Evolutionary conservation across 2,329 filamentous ascomycete species (phyloP).

Genomic region (Coniochaeta sp.): DNA sequence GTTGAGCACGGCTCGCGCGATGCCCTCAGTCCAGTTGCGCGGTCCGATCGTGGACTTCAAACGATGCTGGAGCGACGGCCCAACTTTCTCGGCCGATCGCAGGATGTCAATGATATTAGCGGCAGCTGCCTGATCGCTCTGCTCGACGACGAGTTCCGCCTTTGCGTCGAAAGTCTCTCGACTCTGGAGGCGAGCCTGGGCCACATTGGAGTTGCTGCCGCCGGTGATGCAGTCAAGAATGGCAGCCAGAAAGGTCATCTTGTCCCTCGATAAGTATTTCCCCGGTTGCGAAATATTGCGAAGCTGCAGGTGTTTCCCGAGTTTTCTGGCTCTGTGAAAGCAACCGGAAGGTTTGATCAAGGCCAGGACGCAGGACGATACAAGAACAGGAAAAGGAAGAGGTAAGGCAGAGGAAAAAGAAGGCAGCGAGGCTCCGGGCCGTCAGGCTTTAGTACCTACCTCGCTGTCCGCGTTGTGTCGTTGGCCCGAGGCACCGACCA

Average conservation of each 20-base stretch:
- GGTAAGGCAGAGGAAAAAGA: too few relatives aligned
- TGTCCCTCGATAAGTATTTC: neutral
- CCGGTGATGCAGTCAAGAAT: neutral
- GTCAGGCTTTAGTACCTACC: neutral
- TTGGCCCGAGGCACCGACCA: neutral
- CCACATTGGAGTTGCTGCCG: neutral
- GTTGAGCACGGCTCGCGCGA: constrained; percentile 12
- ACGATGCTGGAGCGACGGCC: constrained; percentile 5
- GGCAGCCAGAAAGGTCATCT: neutral
- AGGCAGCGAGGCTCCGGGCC: neutral
- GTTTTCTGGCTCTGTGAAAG: neutral
- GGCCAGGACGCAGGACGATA: too few relatives aligned
- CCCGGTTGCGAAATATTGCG: neutral
- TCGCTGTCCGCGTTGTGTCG: neutral
- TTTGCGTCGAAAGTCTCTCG: neutral
- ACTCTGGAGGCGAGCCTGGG: neutral
- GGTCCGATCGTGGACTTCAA: constrained; percentile 6
- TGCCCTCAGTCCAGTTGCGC: constrained; percentile 9
- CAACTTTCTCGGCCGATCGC: neutral
- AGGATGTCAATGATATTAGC: neutral
- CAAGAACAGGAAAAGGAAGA: too few relatives aligned
- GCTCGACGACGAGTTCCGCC: too few relatives aligned
- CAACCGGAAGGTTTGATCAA: too few relatives aligned
- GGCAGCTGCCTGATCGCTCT: neutral
- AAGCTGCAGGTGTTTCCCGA: neutral